Base-by-base conservation (phyloP, 495 filamentous ascomycete genomes). In the Sordaria brevicollis region DNA sequence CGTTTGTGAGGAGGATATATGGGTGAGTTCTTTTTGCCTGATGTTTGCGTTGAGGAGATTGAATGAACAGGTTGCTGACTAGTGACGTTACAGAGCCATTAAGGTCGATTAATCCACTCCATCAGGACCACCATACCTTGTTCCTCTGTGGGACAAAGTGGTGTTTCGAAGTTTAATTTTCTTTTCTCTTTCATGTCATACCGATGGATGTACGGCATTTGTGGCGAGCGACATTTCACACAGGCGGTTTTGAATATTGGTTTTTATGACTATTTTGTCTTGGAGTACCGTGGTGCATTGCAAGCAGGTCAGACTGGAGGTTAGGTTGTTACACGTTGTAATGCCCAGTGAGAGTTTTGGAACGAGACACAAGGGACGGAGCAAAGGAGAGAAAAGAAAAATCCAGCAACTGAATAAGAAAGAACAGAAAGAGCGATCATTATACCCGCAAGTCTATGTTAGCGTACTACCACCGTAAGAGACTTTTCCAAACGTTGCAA, bases 1-100 rank as follows among this genome's bases (percentile, higher is more conserved):
- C 89, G 4, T 97, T 97, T 83, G 89, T 97, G 39, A 85, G 93
- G 76, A 87, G 92, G 76, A 93, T 97, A 76, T 97, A 96, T 80
- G 89, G 90, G 89, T 92, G 79, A 81, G 89, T 83, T 35, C 62
- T 36, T 36, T 25, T 67, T 35, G 37, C 0, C 6, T 65, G 17
- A 25, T n/a, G 35, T 31, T 36, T 39, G 13, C 35, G 21, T 15
- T 35, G 38, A 17, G 19, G 33, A 36, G 35, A 17, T 34, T 34
- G 21, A n/a, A 35, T 41, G 65, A 43, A 29, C 15, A 11, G 5
- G 29, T 29, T 31, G 49, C 49, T 57, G 7, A 57, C 49, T 57
- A 7, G 0, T 0, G 1, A 41, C 43, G 21, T 10, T 25, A 35
- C 57, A 72, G 72, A 19, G 72, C 70, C 8, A 74, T 74, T 35